Conservation (phyloP, 2,329 filamentous ascomycete species). For the Paecilomyces formosus region DNA sequence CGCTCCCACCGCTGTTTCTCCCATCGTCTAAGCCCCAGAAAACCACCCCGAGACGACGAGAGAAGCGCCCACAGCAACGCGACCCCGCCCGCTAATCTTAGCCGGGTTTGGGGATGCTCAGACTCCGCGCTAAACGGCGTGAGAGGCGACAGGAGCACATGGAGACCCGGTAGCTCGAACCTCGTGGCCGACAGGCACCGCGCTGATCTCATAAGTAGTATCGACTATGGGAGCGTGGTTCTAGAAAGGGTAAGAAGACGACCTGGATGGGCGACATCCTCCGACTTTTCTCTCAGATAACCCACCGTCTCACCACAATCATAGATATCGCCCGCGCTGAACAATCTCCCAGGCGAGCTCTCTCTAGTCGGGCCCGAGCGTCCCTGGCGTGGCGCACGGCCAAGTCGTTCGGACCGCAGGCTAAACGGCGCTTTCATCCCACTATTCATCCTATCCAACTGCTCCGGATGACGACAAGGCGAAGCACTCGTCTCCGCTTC, state of each 20-base stretch:
- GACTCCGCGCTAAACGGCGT: background rate
- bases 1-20: background rate
- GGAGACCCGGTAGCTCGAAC: background rate
- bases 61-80: background rate
- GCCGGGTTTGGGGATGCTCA: background rate
- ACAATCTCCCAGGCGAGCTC: background rate
- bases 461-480: background rate
- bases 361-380: background rate
- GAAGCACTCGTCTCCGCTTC: background rate
- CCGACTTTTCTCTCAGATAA: background rate
- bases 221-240: background rate
- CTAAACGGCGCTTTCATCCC: background rate
- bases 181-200: background rate
- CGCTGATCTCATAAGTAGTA: background rate
- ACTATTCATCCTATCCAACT: background rate
- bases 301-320: background rate
- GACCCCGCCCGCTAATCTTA: background rate
- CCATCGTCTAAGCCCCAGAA: background rate
- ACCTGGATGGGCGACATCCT: background rate
- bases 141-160: background rate
- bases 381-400: background rate
- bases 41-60: background rate
- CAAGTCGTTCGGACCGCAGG: background rate
- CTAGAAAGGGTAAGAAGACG: background rate
- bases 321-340: background rate